These are phyloP conservation scores for Cephaloascus albidus DNA, from an alignment of 805 yeast genomes.

Conservation along the genomic window DNA sequence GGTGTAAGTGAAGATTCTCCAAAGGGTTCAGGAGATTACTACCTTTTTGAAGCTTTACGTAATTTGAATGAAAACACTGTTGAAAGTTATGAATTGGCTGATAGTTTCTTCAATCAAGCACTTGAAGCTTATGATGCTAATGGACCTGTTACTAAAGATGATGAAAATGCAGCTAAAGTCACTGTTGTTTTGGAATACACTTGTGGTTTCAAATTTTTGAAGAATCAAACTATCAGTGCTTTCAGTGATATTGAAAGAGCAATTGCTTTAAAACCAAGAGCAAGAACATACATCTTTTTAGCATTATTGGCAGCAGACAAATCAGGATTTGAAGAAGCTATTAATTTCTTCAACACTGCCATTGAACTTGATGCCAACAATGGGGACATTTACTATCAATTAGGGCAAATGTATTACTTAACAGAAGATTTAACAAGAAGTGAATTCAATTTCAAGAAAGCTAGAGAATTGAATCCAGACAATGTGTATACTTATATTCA, in stretches of 20 bases:
- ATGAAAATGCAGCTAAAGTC: conserved; percentile 28
- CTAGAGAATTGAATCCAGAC: conserved; percentile 62
- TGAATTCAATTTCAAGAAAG: conserved; percentile 61
- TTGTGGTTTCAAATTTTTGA: conserved; percentile 78
- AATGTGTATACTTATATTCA: conserved; percentile 86
- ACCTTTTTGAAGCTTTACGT: conserved; percentile 55
- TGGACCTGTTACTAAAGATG: conserved; percentile 12
- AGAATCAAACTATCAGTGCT: conserved; percentile 61
- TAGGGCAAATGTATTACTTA: conserved; percentile 85
- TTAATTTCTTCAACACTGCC: conserved; percentile 63
- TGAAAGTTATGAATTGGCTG: conserved; percentile 57
- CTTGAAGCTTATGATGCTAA: conserved; percentile 27
- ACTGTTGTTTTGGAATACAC: conserved; percentile 74
- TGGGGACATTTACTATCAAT: conserved; percentile 86
- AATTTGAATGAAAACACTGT: conserved; percentile 40
- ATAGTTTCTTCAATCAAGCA: conserved; percentile 50
- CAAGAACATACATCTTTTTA: conserved; percentile 73
- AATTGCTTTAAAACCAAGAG: conserved; percentile 59
- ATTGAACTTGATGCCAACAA: conserved; percentile 55
- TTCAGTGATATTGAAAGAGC: conserved; percentile 56
- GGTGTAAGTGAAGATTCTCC: conserved; percentile 40
- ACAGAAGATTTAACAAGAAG: conserved; percentile 71
- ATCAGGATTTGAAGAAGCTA: conserved; percentile 50
- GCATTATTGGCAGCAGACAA: conserved; percentile 80
- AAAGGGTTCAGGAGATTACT: conserved; percentile 52